These are phyloP conservation scores for Hymenoscyphus scutula DNA, from an alignment of 2,329 filamentous ascomycete genomes.

Conservation along the genomic window DNA sequence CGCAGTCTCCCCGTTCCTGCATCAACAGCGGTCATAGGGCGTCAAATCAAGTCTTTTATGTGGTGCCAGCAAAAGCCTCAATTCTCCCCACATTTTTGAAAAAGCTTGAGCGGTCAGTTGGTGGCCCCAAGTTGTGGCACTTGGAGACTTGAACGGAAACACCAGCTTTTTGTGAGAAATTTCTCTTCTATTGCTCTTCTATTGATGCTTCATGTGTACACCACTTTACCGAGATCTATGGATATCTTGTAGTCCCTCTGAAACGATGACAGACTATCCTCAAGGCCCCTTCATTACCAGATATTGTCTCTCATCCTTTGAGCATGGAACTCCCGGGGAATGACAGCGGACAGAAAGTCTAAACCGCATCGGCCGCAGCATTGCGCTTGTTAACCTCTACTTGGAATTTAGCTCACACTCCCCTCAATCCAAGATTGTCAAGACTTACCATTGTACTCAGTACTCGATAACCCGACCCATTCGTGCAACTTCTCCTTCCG, in stretches of 20 bases:
- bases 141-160: not conserved
- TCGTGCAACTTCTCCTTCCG: constrained; percentile 67
- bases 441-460: constrained; percentile 29
- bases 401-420: constrained; percentile 1
- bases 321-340: not conserved
- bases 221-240: not conserved
- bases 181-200: not conserved
- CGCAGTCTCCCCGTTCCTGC: not conserved
- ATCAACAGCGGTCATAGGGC: not conserved
- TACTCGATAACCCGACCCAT: constrained; percentile 37
- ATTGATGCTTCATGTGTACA: constrained; percentile 1
- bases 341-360: not conserved
- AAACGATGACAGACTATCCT: not conserved
- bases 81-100: not conserved
- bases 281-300: not conserved
- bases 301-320: not conserved
- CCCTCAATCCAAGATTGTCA: not conserved
- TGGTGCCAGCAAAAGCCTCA: not conserved
- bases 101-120: not conserved
- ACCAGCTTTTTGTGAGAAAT: not conserved
- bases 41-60: not conserved
- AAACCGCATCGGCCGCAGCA: not conserved
- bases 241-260: not conserved
- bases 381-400: not conserved
- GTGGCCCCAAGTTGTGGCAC: not conserved